Evolutionary conservation across 2,329 filamentous ascomycete species (phyloP), one percentile per base, ranked within the genome.

Genomic region (Aphanocladium album): DNA sequence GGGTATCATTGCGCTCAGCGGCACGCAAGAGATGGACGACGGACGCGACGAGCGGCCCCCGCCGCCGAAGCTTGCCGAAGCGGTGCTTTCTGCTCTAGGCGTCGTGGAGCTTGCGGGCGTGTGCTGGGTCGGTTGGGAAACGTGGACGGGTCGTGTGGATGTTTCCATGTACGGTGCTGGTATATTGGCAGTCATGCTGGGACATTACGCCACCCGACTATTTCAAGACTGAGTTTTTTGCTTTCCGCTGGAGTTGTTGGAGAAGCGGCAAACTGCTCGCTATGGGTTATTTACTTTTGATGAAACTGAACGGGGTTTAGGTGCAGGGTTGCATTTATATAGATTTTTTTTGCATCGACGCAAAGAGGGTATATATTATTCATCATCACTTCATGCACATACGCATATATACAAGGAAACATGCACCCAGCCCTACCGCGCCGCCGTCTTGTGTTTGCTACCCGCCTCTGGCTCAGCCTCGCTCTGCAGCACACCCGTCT

Each of bases 41-140:
- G 45, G 7, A 59, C 3, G 60, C 66, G 3, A 12, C 61, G 50
- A 43, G 63, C 51, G 11, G 59, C 63, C 62, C 21, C 57, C 57
- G 14, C 51, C 47, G 0, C 70, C 69, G 0, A 65, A 62, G 7
- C 61, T 63, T 7, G 64, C 64, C 8, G 66, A 62, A 2, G 69
- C 67, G 4, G 35, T 69, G 3, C 62, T 68, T 12, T 71, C 72
- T 9, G 65, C 66, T 3, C 39, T 74, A 23, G 71, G 70, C 9
- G 70, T 73, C 0, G 55, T 66, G 0, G 73, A 75, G 62, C 60
- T 75, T 7, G 68, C 69, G 0, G 68, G 67, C 16, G 60, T 74
- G 1, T 75, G 72, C 61, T 74, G 72, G 71, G 65, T 73, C 5
- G 71, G 64, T 1, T 71, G 68, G 63, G 66, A 71, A 52, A 65